Evolutionary conservation across 805 yeast genomes (phyloP).

Genomic region (Zygotorulaspora sp.): DNA sequence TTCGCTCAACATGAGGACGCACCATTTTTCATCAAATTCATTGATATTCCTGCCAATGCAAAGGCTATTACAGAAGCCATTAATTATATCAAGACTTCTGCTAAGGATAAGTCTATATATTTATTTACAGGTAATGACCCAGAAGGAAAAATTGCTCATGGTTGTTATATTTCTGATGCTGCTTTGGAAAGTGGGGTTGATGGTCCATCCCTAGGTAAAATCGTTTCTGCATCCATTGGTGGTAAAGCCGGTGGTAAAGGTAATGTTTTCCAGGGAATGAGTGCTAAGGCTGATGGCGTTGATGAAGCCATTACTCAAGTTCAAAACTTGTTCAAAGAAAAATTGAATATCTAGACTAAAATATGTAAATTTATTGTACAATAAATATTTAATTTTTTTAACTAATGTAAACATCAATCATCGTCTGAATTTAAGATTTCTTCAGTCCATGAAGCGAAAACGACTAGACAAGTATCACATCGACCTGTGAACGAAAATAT

Average conservation of each 20-base stretch:
- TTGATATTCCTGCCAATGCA: constrained; percentile 74
- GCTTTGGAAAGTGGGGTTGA: constrained; percentile 66
- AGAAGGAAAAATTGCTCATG: constrained; percentile 84
- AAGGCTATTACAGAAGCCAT: constrained; percentile 94
- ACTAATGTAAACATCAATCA: too few species aligned
- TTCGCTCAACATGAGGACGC: constrained; percentile 51
- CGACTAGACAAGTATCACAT: too few species aligned
- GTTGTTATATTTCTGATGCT: constrained; percentile 76
- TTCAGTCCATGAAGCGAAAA: too few species aligned
- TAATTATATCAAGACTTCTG: constrained; percentile 71
- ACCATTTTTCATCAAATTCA: constrained; percentile 59
- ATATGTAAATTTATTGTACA: constrained; percentile 3
- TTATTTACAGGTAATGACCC: constrained; percentile 65
- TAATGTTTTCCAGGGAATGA: constrained; percentile 94
- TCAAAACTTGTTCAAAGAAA: constrained; percentile 54
- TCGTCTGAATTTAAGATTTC: too few species aligned
- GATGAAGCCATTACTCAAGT: constrained; percentile 71
- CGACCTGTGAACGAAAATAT: too few species aligned
- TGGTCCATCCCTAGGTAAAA: constrained; percentile 68
- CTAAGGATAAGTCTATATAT: constrained; percentile 70
- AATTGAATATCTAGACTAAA: constrained; percentile 37
- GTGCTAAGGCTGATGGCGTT: constrained; percentile 69
- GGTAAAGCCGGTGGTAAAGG: constrained; percentile 99
- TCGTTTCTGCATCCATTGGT: constrained; percentile 72
- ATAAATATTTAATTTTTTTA: constrained; percentile 1